phyloP scores from a whole-genome alignment of 768 basidiomycete species.

The Phlebiopsis flavidoalba region DNA sequence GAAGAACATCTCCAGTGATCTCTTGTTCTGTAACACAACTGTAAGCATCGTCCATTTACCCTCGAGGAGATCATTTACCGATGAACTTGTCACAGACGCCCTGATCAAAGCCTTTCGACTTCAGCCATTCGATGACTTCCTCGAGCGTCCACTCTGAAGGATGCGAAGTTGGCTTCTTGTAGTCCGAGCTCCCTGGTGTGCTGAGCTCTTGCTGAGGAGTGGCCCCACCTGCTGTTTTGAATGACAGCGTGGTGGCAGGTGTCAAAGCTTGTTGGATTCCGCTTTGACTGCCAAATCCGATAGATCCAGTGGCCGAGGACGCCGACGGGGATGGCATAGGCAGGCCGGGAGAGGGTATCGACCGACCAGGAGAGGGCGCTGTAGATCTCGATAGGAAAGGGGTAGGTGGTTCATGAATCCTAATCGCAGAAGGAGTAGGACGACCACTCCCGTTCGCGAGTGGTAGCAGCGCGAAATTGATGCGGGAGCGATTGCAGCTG shows the following conservation, averaged over 20 bases:
- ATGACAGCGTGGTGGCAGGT: constrained; percentile 19
- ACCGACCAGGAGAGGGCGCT: not conserved
- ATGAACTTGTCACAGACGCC: constrained; percentile 81
- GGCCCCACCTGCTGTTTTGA: constrained; percentile 8
- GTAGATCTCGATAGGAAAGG: not conserved
- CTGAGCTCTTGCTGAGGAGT: constrained; percentile 1
- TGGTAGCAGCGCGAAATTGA: not conserved
- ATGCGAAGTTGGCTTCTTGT: constrained; percentile 29
- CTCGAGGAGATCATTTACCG: constrained; percentile 46
- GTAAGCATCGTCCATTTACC: constrained; percentile 6
- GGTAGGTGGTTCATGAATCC: constrained; percentile 2
- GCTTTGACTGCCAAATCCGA: constrained; percentile 18
- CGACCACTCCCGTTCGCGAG: not conserved
- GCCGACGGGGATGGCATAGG: constrained; percentile 16
- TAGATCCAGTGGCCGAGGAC: constrained; percentile 16
- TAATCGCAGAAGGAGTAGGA: not conserved
- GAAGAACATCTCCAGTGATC: constrained; percentile 94
- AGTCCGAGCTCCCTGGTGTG: not conserved
- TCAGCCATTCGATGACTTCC: constrained; percentile 88
- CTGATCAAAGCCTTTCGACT: constrained; percentile 77
- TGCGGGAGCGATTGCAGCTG: not conserved
- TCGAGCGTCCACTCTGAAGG: constrained; percentile 82
- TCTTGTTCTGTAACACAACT: constrained; percentile 73
- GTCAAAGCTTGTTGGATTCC: constrained; percentile 22
- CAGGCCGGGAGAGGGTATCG: not conserved